Conservation (phyloP, 2,329 filamentous ascomycete species). For the Xylariales sp. region DNA sequence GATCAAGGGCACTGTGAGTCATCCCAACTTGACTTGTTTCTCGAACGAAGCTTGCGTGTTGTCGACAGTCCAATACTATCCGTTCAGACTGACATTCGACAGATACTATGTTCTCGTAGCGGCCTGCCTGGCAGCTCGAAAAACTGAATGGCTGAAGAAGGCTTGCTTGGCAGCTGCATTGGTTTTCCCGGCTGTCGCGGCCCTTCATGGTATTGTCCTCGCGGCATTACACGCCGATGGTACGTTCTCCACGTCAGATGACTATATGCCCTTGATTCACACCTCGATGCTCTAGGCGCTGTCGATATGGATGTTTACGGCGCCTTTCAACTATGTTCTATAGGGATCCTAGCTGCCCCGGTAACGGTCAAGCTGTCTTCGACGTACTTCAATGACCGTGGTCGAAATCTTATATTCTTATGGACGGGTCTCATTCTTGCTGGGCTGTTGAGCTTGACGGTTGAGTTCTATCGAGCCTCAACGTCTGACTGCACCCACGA, state of each 20-base stretch:
- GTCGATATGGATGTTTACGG: constrained; percentile 53
- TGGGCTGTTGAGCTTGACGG: constrained; percentile 55
- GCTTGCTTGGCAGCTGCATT: constrained; percentile 6
- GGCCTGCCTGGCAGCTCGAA: constrained; percentile 3
- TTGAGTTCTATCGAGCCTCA: constrained; percentile 58
- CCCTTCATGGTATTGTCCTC: constrained; percentile 7
- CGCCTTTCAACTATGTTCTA: constrained; percentile 62
- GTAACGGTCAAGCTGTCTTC: constrained; percentile 55
- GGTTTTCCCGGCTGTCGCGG: constrained; percentile 3
- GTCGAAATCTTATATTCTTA: constrained; percentile 61
- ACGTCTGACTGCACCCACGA: constrained; percentile 38
- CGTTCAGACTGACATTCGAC: neutral
- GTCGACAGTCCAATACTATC: too few species aligned
- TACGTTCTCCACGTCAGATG: neutral
- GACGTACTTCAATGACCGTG: constrained; percentile 61
- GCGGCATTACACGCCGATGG: constrained; percentile 2
- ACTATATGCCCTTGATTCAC: neutral
- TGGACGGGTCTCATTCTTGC: constrained; percentile 60
- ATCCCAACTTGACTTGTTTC: neutral
- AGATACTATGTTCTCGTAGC: constrained; percentile 6
- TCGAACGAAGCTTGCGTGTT: neutral
- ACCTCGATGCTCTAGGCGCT: neutral
- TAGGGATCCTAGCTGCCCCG: constrained; percentile 61
- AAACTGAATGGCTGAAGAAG: constrained; percentile 5
- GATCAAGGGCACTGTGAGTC: constrained; percentile 34